Percentiles rank a stretch among this genome's conserved stretches.
Evolutionary conservation across 2,329 filamentous ascomycete species (phyloP).

Genomic region (Aspergillus texensis): DNA sequence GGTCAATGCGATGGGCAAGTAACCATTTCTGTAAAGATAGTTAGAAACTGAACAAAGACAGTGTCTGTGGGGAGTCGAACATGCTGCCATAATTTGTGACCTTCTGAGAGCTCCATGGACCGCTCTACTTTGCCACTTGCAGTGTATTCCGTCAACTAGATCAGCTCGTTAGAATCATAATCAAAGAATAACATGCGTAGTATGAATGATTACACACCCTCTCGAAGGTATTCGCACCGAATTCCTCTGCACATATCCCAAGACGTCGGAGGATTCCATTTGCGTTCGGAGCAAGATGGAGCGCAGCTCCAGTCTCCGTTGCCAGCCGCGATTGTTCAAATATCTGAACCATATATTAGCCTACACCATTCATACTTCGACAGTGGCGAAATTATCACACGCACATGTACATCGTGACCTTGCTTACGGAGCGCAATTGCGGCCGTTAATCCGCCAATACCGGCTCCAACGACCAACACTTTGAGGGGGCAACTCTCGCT

Average conservation of each 20-base stretch:
- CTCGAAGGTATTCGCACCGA: background rate
- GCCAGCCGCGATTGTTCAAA: slow-evolving; percentile 58
- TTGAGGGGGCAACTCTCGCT: background rate
- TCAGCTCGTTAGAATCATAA: background rate
- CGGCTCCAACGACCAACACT: slow-evolving; percentile 11
- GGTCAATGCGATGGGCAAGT: slow-evolving; percentile 53
- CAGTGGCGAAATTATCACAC: background rate
- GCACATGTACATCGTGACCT: slow-evolving; percentile 48
- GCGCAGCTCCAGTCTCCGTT: slow-evolving; percentile 59
- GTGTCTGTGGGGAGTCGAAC: background rate
- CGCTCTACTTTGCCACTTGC: background rate
- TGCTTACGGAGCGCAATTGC: slow-evolving; percentile 53
- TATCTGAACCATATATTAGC: slow-evolving; percentile 36
- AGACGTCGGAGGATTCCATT: slow-evolving; percentile 57
- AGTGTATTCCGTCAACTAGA: background rate
- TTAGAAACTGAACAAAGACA: background rate
- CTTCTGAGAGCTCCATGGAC: background rate
- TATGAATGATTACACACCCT: background rate
- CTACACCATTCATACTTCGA: background rate
- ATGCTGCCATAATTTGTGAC: background rate
- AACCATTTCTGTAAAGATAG: slow-evolving; percentile 42
- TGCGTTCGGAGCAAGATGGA: slow-evolving; percentile 62
- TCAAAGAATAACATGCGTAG: background rate
- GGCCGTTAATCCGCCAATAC: slow-evolving; percentile 29
- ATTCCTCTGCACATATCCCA: slow-evolving; percentile 36